A percentile compares a stretch with the other conserved stretches of the same genome.
phyloP scores from a whole-genome alignment of 352 stramenopile genomes.

The Phytophthora citricola region DNA sequence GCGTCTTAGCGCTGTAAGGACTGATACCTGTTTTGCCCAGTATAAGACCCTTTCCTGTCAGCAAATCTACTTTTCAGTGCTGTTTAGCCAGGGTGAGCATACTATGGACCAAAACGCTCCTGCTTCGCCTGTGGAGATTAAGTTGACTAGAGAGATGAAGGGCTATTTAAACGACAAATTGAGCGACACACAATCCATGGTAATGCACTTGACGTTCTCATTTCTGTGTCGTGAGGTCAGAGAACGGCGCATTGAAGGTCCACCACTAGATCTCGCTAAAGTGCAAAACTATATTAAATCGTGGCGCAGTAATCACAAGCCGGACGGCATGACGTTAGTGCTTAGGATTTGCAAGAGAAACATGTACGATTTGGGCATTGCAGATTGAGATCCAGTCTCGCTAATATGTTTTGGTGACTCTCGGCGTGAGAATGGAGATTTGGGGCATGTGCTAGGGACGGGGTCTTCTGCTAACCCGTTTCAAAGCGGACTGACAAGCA shows the following conservation, averaged over 20 bases:
- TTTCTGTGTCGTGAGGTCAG: slow-evolving; percentile 5
- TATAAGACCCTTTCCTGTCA: neutral
- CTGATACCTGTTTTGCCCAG: neutral
- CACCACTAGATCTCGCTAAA: neutral
- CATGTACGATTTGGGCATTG: no score
- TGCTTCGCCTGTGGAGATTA: neutral
- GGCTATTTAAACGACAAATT: neutral
- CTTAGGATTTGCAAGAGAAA: slow-evolving; percentile 4
- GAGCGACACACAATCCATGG: neutral
- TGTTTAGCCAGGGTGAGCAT: neutral
- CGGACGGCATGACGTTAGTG: neutral
- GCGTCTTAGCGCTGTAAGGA: neutral
- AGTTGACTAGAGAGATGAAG: neutral
- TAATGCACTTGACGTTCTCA: neutral
- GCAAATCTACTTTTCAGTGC: neutral
- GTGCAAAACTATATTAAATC: neutral
- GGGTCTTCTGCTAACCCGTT: no score
- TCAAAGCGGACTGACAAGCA: no score
- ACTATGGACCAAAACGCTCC: neutral
- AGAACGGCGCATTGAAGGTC: neutral
- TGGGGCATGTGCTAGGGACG: no score
- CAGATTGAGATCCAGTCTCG: no score
- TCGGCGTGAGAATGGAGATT: no score
- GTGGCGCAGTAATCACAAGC: neutral
- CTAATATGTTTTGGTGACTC: no score